phyloP scores from a whole-genome alignment of 805 yeast species.

The Cyberlindnera xylosilytica region DNA sequence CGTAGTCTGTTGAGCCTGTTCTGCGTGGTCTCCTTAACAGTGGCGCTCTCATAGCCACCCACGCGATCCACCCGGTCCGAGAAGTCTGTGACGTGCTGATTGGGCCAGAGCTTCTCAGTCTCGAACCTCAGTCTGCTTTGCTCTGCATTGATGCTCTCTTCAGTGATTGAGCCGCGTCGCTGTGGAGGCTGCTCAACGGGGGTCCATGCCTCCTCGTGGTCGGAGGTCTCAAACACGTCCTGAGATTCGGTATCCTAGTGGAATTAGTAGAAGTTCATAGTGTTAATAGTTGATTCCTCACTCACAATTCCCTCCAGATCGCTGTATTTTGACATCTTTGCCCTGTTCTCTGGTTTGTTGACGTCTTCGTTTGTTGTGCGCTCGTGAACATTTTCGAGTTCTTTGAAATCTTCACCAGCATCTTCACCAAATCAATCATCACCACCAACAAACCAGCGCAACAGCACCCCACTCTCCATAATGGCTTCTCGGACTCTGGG shows the following conservation, averaged over 20 bases:
- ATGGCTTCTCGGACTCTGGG: background rate
- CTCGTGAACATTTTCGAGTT: background rate
- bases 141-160: constrained; percentile 14
- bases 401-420: background rate
- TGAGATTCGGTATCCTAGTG: constrained; percentile 26
- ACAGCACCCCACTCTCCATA: background rate
- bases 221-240: constrained; percentile 42
- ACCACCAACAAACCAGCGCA: background rate
- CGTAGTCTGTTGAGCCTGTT: constrained; percentile 38
- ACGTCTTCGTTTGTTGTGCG: background rate
- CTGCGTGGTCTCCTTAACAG: constrained; percentile 34
- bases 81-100: background rate
- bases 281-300: too few relatives aligned
- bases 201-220: constrained; percentile 32
- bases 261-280: background rate
- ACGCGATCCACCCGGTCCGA: constrained; percentile 27
- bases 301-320: constrained; percentile 22
- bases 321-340: constrained; percentile 15
- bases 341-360: background rate
- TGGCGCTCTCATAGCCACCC: constrained; percentile 33
- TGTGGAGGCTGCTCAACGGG: background rate
- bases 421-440: background rate
- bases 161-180: constrained; percentile 26
- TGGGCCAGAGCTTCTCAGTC: constrained; percentile 1
- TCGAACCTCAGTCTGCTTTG: constrained; percentile 36